phyloP scores from a whole-genome alignment of 305 asterid genomes.

The Fraxinus paxiana region DNA sequence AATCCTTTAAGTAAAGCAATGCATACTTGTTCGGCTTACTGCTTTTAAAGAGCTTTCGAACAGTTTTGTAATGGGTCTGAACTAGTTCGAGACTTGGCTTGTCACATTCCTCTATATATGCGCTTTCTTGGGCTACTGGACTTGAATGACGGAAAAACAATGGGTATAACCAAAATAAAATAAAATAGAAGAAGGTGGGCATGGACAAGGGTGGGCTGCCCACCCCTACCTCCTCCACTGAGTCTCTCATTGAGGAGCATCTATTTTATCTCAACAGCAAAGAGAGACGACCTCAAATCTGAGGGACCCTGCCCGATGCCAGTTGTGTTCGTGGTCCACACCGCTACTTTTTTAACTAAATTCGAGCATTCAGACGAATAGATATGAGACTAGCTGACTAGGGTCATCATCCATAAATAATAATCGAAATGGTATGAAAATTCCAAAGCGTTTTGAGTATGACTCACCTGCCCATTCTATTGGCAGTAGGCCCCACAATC shows the following conservation, averaged over 20 bases:
- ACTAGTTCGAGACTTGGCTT: not conserved
- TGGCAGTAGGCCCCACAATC: not conserved
- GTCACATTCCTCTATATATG: not conserved
- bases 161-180: too few relatives aligned
- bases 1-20: not conserved
- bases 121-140: not conserved
- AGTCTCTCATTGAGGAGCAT: not conserved
- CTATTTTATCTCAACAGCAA: not conserved
- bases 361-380: not conserved
- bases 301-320: not conserved
- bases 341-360: not conserved
- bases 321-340: not conserved
- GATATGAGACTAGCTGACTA: not conserved
- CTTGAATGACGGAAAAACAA: too few relatives aligned
- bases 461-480: constrained; percentile 4
- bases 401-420: not conserved
- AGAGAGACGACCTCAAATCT: not conserved
- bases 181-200: too few relatives aligned
- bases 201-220: too few relatives aligned
- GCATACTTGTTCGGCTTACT: not conserved
- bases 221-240: too few relatives aligned
- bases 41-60: not conserved
- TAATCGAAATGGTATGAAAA: not conserved
- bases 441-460: not conserved
- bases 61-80: not conserved